Evolutionary conservation across 106 monocot species (phyloP).

Genomic region (Chionographis japonica): DNA sequence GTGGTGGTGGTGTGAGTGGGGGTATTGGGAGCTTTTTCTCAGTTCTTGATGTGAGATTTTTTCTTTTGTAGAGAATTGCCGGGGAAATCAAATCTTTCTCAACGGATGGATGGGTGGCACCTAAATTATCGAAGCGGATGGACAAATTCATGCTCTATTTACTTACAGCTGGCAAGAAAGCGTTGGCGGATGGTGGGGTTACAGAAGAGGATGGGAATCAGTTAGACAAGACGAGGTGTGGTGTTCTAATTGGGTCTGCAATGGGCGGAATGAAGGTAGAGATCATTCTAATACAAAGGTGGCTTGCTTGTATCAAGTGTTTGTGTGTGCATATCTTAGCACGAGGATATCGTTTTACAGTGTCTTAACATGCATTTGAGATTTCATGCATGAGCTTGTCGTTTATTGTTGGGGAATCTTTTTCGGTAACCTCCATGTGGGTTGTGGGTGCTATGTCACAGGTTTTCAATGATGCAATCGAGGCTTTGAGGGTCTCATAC

Average conservation of each 20-base stretch:
- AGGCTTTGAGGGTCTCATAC: conserved; percentile 76
- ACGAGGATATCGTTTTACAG: too few relatives aligned
- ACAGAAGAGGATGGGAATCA: conserved; percentile 53
- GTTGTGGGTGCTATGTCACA: conserved; percentile 4
- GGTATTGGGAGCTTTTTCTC: not conserved
- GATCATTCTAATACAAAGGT: too few relatives aligned
- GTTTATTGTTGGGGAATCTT: not conserved
- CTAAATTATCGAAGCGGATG: conserved; percentile 70
- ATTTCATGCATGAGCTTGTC: not conserved
- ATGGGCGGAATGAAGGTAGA: conserved; percentile 87
- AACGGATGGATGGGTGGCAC: conserved; percentile 68
- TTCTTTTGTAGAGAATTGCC: conserved; percentile 55
- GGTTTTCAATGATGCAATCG: conserved; percentile 82
- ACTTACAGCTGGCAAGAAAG: conserved; percentile 78
- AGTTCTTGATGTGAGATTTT: not conserved
- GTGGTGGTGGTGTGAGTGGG: too few relatives aligned
- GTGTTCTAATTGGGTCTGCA: conserved; percentile 73
- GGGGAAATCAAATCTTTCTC: conserved; percentile 82
- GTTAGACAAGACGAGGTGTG: conserved; percentile 66
- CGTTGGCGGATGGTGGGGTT: conserved; percentile 59
- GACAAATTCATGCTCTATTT: conserved; percentile 86
- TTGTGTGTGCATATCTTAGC: too few relatives aligned
- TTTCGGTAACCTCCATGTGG: not conserved
- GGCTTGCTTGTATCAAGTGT: too few relatives aligned
- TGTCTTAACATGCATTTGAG: too few relatives aligned